phyloP scores from a whole-genome alignment of 768 basidiomycete genomes.

The Suillus lakei region DNA sequence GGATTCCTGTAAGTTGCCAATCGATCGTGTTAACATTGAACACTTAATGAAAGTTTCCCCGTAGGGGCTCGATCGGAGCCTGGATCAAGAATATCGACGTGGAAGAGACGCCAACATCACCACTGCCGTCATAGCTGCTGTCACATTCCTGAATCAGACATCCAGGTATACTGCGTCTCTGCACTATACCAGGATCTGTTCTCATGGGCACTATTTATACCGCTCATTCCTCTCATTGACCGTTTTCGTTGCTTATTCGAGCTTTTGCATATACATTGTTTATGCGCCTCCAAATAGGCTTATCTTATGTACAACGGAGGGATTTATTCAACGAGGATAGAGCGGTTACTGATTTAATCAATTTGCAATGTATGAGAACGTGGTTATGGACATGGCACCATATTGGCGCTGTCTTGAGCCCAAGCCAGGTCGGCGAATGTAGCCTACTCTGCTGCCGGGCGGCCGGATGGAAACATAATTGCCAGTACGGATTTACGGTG shows the following conservation, averaged over 20 bases:
- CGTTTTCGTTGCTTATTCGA: not conserved
- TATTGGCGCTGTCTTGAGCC: not conserved
- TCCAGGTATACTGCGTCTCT: not conserved
- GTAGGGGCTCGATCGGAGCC: slow-evolving; percentile 90
- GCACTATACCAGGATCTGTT: not conserved
- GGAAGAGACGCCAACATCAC: slow-evolving; percentile 27
- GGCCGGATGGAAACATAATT: not conserved
- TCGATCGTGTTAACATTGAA: not conserved
- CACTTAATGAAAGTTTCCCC: slow-evolving; percentile 13
- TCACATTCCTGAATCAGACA: not conserved
- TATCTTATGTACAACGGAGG: not conserved
- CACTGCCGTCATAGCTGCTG: slow-evolving; percentile 1
- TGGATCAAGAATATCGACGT: slow-evolving; percentile 96
- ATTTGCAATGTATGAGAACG: not conserved
- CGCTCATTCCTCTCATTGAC: not conserved
- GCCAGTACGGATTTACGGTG: not conserved
- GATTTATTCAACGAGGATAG: not conserved
- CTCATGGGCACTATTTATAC: slow-evolving; percentile 13
- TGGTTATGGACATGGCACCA: too few species aligned
- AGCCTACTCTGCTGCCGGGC: too few species aligned
- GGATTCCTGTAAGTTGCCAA: slow-evolving; percentile 92
- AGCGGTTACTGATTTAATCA: not conserved
- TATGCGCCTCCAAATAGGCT: not conserved
- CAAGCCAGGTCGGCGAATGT: not conserved
- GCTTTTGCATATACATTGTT: not conserved